Evolutionary conservation across 345 rosid genomes (phyloP).

Genomic region (Moricandia arvensis): DNA sequence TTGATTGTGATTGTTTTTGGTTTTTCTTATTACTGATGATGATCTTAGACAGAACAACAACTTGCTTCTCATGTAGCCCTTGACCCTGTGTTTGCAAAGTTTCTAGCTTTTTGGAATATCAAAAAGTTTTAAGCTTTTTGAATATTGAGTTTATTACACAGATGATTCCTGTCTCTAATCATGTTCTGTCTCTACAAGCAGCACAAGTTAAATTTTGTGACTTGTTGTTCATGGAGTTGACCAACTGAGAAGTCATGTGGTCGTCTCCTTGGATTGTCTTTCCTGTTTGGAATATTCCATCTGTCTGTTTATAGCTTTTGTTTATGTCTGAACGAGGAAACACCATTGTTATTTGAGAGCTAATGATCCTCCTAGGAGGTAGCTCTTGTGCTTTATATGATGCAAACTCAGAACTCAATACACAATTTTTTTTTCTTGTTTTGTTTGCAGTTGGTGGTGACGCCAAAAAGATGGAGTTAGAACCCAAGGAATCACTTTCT

Average conservation of each 20-base stretch:
- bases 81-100: background rate
- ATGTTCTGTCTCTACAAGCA: slow-evolving; percentile 14
- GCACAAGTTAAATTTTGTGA: background rate
- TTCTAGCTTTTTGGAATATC: background rate
- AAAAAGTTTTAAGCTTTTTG: background rate
- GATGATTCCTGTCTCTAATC: slow-evolving; percentile 17
- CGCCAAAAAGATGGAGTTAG: slow-evolving; percentile 50
- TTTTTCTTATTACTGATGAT: slow-evolving; percentile 1
- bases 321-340: slow-evolving; percentile 7
- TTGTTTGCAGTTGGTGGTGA: slow-evolving; percentile 31
- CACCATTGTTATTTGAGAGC: slow-evolving; percentile 1
- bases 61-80: background rate
- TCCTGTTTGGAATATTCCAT: background rate
- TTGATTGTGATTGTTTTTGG: slow-evolving; percentile 26
- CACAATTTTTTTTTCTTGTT: background rate
- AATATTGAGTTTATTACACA: slow-evolving; percentile 17
- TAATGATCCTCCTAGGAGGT: background rate
- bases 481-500: slow-evolving; percentile 33
- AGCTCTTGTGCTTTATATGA: background rate
- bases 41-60: background rate
- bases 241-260: slow-evolving; percentile 14
- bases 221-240: slow-evolving; percentile 25
- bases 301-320: slow-evolving; percentile 3
- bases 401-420: background rate
- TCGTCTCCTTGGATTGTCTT: slow-evolving; percentile 5